A percentile compares a stretch with the other conserved stretches of the same genome.
These are phyloP conservation scores for Talaromyces funiculosus DNA, from an alignment of 2,329 filamentous ascomycete species.

Conservation along the genomic window DNA sequence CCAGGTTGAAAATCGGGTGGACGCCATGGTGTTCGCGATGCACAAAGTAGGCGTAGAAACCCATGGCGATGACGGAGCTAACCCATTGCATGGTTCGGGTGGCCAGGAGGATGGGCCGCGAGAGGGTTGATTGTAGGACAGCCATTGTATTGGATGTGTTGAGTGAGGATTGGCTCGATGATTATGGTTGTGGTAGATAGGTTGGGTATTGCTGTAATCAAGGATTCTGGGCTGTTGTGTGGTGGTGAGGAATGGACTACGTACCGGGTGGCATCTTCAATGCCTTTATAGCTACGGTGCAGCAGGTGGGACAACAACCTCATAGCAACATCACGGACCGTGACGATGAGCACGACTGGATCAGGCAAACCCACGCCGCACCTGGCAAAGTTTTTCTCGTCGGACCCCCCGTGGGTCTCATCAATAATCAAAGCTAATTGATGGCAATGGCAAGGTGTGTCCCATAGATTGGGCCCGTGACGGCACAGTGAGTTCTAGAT, in stretches of 20 bases:
- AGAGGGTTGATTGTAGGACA: background rate
- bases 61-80: slow-evolving; percentile 38
- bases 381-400: background rate
- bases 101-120: slow-evolving; percentile 28
- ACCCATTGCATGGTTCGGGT: slow-evolving; percentile 32
- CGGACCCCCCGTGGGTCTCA: background rate
- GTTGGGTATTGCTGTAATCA: background rate
- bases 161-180: background rate
- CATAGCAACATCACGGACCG: slow-evolving; percentile 3
- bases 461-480: background rate
- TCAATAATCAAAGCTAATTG: background rate
- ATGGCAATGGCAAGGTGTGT: background rate
- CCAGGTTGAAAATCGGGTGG: slow-evolving; percentile 35
- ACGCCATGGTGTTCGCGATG: slow-evolving; percentile 25
- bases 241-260: no score
- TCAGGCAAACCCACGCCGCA: background rate
- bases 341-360: background rate
- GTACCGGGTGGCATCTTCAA: no score
- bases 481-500: background rate
- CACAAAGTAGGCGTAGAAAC: slow-evolving; percentile 38
- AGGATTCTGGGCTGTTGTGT: background rate
- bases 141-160: background rate
- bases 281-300: background rate
- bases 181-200: background rate
- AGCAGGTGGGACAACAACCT: background rate